Percentiles rank a stretch among this genome's conserved stretches.
Conservation (phyloP, 2,329 filamentous ascomycete species). For the Lasiodiplodia hormozganensis region DNA sequence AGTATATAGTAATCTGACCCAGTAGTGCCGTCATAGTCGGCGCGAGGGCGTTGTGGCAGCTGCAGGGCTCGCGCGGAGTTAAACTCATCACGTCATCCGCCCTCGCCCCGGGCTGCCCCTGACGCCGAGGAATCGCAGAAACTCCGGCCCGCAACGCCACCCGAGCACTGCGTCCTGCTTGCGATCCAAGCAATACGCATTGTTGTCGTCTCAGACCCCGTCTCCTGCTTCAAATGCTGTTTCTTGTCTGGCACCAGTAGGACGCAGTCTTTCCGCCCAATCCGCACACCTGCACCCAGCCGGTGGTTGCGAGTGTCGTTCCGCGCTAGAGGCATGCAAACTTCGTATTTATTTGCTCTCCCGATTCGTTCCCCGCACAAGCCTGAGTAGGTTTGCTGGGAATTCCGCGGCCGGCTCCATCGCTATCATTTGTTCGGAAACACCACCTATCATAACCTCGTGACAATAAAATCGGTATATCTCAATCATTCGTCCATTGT, state of each 20-base stretch:
- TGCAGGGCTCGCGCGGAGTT: not conserved
- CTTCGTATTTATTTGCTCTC: too few species aligned
- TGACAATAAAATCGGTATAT: too few species aligned
- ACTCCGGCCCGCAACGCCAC: constrained; percentile 34
- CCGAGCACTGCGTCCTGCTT: not conserved
- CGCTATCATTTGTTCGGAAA: too few species aligned
- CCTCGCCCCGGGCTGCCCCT: not conserved
- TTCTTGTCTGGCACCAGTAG: not conserved
- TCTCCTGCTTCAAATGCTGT: not conserved
- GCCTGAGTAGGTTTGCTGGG: too few species aligned
- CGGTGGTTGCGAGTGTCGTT: not conserved
- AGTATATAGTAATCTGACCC: not conserved
- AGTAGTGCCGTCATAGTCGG: not conserved
- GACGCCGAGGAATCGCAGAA: constrained; percentile 37
- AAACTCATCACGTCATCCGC: not conserved
- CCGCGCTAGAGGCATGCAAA: too few species aligned
- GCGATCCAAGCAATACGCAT: not conserved
- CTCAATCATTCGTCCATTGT: too few species aligned
- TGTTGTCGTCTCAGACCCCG: not conserved
- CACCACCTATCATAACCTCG: too few species aligned
- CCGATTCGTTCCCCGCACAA: too few species aligned
- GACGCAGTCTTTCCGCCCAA: not conserved
- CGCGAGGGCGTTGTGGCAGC: not conserved
- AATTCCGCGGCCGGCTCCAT: too few species aligned
- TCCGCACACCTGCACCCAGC: not conserved